Evolutionary conservation across 208 protist species (phyloP).

Genomic region (Acanthamoeba triangularis): DNA sequence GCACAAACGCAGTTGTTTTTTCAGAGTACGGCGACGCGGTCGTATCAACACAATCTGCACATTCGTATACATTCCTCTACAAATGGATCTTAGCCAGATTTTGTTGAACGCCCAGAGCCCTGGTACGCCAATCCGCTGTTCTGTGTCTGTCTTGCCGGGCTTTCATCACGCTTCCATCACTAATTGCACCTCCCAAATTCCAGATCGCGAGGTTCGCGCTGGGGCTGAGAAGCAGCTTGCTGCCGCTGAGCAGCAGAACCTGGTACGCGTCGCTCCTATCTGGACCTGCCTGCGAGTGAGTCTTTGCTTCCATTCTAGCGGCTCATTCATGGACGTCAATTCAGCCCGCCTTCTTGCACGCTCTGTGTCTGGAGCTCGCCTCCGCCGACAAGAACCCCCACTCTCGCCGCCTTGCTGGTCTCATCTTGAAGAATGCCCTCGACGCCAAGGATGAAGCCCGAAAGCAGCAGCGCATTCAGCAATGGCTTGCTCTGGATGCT

Average conservation of each 20-base stretch:
- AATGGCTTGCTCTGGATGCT: conserved; percentile 81
- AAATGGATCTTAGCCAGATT: conserved; percentile 71
- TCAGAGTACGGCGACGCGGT: neutral
- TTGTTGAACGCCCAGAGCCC: conserved; percentile 68
- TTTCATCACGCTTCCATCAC: too few species aligned
- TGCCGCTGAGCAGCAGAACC: conserved; percentile 58
- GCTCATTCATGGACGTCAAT: neutral
- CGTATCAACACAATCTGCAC: neutral
- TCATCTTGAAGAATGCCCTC: conserved; percentile 97
- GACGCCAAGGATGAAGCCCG: conserved; percentile 93
- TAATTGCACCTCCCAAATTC: neutral
- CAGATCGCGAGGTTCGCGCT: conserved; percentile 14
- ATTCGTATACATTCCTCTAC: neutral
- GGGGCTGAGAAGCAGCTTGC: conserved; percentile 64
- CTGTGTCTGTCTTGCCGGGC: neutral
- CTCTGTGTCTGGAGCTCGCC: conserved; percentile 94
- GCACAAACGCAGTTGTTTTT: neutral
- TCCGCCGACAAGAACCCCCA: conserved; percentile 94
- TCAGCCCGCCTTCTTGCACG: conserved; percentile 92
- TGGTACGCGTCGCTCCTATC: neutral
- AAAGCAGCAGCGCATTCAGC: conserved; percentile 78
- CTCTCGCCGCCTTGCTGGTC: conserved; percentile 95
- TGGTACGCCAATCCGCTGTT: conserved; percentile 21
- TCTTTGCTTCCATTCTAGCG: neutral
- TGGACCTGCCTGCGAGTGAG: neutral